Conservation (phyloP, 2,329 filamentous ascomycete genomes). For the Thielaviopsis populi region DNA sequence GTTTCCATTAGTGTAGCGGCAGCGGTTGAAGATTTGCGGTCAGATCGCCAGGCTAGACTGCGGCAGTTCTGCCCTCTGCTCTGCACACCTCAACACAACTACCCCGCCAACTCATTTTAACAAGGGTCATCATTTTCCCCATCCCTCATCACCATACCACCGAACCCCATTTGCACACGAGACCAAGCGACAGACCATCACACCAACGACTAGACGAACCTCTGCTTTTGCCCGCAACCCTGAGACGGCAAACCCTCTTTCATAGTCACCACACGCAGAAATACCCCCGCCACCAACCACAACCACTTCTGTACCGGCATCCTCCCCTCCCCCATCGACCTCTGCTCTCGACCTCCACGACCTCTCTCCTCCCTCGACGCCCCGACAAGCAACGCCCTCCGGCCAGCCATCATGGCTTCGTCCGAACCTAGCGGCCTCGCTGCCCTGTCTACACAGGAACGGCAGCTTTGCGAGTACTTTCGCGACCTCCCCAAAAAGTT, state of each 20-base stretch:
- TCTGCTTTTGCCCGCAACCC: too few species aligned
- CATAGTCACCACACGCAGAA: too few species aligned
- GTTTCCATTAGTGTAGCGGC: neutral
- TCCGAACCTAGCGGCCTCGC: constrained; percentile 14
- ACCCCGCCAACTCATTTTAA: neutral
- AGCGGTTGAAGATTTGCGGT: neutral
- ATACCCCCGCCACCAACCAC: too few species aligned
- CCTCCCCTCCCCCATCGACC: too few species aligned
- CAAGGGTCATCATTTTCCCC: neutral
- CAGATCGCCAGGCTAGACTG: neutral
- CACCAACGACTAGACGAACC: too few species aligned
- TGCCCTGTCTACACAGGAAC: constrained; percentile 53
- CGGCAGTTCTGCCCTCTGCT: neutral
- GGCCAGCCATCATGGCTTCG: constrained; percentile 31
- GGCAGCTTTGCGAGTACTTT: constrained; percentile 69
- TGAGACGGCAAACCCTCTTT: too few species aligned
- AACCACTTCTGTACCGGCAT: too few species aligned
- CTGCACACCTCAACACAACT: neutral
- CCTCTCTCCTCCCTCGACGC: neutral
- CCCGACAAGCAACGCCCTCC: neutral
- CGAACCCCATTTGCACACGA: too few species aligned
- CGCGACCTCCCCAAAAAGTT: constrained; percentile 60
- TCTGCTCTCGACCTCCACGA: neutral
- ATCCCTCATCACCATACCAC: neutral
- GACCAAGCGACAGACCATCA: too few species aligned